These are phyloP conservation scores for Daldinia sp. DNA, from an alignment of 2,329 filamentous ascomycete species.

Conservation along the genomic window DNA sequence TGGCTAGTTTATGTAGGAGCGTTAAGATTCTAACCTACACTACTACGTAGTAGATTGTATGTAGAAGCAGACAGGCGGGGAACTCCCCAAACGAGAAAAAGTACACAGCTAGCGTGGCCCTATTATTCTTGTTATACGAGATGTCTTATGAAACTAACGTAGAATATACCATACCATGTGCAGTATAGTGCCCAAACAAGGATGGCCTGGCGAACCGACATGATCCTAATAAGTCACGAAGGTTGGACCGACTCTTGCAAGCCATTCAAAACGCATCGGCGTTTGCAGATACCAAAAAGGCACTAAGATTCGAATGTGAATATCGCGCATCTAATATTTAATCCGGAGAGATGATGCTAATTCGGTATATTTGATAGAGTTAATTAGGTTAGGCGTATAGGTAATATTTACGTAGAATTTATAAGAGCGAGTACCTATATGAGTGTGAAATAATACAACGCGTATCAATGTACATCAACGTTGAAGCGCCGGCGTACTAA, in stretches of 20 bases:
- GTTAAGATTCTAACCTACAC: too few relatives aligned
- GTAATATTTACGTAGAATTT: too few relatives aligned
- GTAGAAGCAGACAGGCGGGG: too few relatives aligned
- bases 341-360: too few relatives aligned
- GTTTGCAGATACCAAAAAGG: not conserved
- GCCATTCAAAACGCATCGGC: not conserved
- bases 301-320: not conserved
- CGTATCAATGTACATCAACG: too few relatives aligned
- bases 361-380: too few relatives aligned
- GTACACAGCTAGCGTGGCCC: slow-evolving; percentile 7
- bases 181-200: slow-evolving; percentile 13
- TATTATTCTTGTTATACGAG: slow-evolving; percentile 24
- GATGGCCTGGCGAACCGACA: slow-evolving; percentile 2
- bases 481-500: too few relatives aligned
- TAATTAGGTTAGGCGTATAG: too few relatives aligned
- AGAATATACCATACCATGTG: slow-evolving; percentile 7
- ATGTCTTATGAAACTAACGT: slow-evolving; percentile 1
- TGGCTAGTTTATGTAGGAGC: not conserved
- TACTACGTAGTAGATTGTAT: too few relatives aligned
- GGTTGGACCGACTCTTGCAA: not conserved
- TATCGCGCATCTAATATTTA: too few relatives aligned
- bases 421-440: too few relatives aligned
- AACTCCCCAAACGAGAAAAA: not conserved
- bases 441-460: too few relatives aligned
- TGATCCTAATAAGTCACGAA: not conserved